Conservation (phyloP, 1,284 basidiomycete genomes). For the Cryptococcus sp. region DNA sequence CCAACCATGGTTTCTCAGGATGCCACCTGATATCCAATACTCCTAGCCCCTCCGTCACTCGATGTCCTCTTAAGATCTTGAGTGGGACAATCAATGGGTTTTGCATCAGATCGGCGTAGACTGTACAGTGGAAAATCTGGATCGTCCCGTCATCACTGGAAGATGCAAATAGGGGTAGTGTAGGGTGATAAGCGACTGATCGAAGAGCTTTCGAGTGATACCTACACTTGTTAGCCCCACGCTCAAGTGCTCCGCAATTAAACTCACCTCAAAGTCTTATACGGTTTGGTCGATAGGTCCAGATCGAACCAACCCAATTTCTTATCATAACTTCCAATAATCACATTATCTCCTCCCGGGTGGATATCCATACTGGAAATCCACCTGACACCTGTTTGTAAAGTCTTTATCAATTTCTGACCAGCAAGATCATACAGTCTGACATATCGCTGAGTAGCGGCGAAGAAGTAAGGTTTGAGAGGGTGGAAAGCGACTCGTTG, state of each 20-base stretch:
- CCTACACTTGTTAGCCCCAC: slow-evolving; percentile 47
- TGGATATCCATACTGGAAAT: slow-evolving; percentile 96
- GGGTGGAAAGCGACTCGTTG: slow-evolving; percentile 96
- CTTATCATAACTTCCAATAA: slow-evolving; percentile 95
- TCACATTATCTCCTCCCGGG: slow-evolving; percentile 89
- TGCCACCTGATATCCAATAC: slow-evolving; percentile 90
- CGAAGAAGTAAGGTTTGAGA: slow-evolving; percentile 89
- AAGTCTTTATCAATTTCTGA: slow-evolving; percentile 87
- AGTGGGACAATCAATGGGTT: slow-evolving; percentile 95
- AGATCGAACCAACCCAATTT: slow-evolving; percentile 99
- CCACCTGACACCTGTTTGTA: slow-evolving; percentile 91
- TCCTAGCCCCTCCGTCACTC: slow-evolving; percentile 76
- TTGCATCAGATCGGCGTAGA: slow-evolving; percentile 89
- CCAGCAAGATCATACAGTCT: slow-evolving; percentile 91
- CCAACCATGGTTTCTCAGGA: slow-evolving; percentile 83
- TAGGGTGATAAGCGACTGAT: slow-evolving; percentile 85
- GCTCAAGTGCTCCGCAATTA: not conserved
- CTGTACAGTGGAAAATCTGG: slow-evolving; percentile 92
- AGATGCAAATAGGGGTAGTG: slow-evolving; percentile 90
- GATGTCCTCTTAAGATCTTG: slow-evolving; percentile 90
- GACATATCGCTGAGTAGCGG: slow-evolving; percentile 97
- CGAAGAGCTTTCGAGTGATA: slow-evolving; percentile 93
- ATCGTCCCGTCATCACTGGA: slow-evolving; percentile 95
- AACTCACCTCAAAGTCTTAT: slow-evolving; percentile 80
- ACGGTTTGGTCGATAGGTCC: slow-evolving; percentile 90